Evolutionary conservation across 2,329 filamentous ascomycete species (phyloP).

Genomic region (Exophiala lecanii-corni): DNA sequence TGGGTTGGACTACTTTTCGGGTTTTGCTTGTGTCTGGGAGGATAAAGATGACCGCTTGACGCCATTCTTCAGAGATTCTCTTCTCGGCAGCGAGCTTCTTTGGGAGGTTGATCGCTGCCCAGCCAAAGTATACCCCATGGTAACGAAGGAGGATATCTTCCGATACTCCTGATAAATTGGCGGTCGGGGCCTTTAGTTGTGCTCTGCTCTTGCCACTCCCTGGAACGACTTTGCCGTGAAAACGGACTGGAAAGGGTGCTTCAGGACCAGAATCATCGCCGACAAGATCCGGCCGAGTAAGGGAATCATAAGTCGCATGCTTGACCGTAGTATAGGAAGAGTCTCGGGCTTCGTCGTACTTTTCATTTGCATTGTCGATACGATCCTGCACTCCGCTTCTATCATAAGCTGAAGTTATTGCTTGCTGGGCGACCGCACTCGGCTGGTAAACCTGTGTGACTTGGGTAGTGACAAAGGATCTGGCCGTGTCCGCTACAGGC

Average conservation of each 20-base stretch:
- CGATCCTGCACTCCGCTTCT: constrained; percentile 30
- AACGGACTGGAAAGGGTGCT: constrained; percentile 51
- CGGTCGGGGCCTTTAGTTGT: constrained; percentile 49
- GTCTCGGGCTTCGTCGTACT: constrained; percentile 33
- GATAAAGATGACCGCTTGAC: constrained; percentile 55
- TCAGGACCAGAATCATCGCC: constrained; percentile 50
- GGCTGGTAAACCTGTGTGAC: constrained; percentile 29
- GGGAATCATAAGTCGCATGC: constrained; percentile 25
- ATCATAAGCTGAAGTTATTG: constrained; percentile 32
- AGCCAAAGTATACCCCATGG: constrained; percentile 61
- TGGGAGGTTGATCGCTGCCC: constrained; percentile 47
- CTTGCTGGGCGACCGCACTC: constrained; percentile 30
- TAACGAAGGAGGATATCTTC: constrained; percentile 52
- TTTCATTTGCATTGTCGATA: constrained; percentile 34
- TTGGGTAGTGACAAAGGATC: constrained; percentile 11
- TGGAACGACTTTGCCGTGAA: constrained; percentile 45
- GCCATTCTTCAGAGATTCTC: constrained; percentile 47
- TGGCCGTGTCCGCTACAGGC: constrained; percentile 36
- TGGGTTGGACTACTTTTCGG: constrained; percentile 46
- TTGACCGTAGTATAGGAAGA: constrained; percentile 19
- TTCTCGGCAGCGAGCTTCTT: constrained; percentile 30
- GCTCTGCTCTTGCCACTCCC: constrained; percentile 41
- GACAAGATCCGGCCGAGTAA: constrained; percentile 35
- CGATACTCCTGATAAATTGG: constrained; percentile 50
- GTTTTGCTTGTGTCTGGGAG: constrained; percentile 46